Conservation (phyloP, 192 early-diverging fungal species). For the Lobosporangium transversale region DNA sequence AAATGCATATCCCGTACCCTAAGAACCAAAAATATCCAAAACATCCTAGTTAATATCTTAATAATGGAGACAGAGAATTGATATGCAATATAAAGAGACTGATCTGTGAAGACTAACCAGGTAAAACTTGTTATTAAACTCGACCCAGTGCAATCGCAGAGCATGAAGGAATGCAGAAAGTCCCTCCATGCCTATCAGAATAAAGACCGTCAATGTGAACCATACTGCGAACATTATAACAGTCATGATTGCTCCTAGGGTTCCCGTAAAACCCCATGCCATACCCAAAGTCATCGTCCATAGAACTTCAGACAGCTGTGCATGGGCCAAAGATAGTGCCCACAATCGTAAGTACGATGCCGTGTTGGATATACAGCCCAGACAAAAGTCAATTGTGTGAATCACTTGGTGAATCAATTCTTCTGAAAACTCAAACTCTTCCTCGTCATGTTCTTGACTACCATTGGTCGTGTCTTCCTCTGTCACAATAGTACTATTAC, state of each 20-base stretch:
- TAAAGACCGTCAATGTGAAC: conserved; percentile 85
- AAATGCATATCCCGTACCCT: conserved; percentile 89
- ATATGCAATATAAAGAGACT: no score
- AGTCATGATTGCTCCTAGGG: conserved; percentile 73
- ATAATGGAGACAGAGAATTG: no score
- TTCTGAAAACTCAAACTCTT: conserved; percentile 96
- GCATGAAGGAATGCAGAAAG: conserved; percentile 94
- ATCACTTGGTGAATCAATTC: conserved; percentile 97
- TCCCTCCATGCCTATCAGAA: conserved; percentile 92
- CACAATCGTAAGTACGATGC: conserved; percentile 98
- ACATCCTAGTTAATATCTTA: no score
- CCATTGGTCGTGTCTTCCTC: no score
- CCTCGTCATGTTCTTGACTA: conserved; percentile 38
- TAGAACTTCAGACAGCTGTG: conserved; percentile 96
- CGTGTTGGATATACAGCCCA: conserved; percentile 97
- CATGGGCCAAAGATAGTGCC: conserved; percentile 97
- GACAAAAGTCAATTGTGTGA: conserved; percentile 98
- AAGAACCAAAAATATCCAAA: conserved; percentile 92
- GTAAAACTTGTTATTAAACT: conserved; percentile 99
- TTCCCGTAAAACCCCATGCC: conserved; percentile 59
- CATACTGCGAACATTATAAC: conserved; percentile 86
- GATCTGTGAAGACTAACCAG: conserved; percentile 55
- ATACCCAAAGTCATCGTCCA: conserved; percentile 91
- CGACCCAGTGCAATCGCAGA: conserved; percentile 97
- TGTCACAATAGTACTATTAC: conserved; percentile 69